phyloP scores from a whole-genome alignment of 2,329 filamentous ascomycete species.

The Hypoxylon sp. region DNA sequence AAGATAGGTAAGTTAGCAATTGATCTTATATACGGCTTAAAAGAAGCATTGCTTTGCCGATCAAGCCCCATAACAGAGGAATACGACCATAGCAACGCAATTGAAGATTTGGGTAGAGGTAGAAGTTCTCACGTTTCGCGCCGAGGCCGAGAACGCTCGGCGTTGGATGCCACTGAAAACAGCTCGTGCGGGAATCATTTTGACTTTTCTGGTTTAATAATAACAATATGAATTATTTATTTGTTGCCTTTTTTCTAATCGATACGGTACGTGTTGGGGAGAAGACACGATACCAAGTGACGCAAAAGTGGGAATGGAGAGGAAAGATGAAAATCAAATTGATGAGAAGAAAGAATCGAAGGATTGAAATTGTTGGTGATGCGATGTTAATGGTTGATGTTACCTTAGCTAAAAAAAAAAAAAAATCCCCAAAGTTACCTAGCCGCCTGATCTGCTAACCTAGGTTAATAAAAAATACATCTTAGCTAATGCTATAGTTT shows the following conservation, averaged over 20 bases:
- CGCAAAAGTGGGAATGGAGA: neutral
- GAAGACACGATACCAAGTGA: neutral
- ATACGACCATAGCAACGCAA: too few relatives aligned
- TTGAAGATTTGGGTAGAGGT: too few relatives aligned
- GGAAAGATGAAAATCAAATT: neutral
- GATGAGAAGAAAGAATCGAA: conserved; percentile 4
- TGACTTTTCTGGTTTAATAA: neutral
- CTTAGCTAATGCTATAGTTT: too few relatives aligned
- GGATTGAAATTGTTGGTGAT: conserved; percentile 9
- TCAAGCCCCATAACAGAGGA: too few relatives aligned
- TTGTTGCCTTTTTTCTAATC: conserved; percentile 2
- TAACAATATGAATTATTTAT: conserved; percentile 1
- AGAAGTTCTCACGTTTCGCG: conserved; percentile 74
- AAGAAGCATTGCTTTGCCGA: too few relatives aligned
- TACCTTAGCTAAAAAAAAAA: too few relatives aligned
- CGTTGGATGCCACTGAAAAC: conserved; percentile 64
- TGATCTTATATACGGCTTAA: too few relatives aligned
- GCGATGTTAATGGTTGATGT: too few relatives aligned
- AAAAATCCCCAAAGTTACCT: too few relatives aligned
- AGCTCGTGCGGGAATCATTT: conserved; percentile 46
- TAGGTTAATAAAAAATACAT: neutral
- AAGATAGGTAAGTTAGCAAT: conserved; percentile 24
- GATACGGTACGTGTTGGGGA: conserved; percentile 2
- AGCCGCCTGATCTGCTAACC: too few relatives aligned
- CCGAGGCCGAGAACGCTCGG: conserved; percentile 83